Conservation (phyloP, 2,329 filamentous ascomycete species). For the Cladosporium sp. region DNA sequence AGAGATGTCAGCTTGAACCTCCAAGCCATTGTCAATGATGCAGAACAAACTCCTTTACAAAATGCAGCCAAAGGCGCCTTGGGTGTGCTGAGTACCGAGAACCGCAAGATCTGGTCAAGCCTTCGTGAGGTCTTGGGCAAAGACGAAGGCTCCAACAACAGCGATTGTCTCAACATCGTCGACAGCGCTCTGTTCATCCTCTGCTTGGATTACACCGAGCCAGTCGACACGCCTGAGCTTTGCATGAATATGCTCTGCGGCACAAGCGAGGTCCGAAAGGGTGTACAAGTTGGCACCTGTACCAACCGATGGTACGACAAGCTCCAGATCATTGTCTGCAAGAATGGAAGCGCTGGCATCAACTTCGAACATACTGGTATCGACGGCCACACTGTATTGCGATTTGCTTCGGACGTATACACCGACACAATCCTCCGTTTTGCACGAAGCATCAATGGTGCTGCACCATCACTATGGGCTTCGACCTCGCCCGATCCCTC, state of each 20-base stretch:
- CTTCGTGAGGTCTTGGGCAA: constrained; percentile 83
- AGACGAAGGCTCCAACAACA: constrained; percentile 88
- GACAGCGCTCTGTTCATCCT: constrained; percentile 92
- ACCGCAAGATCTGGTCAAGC: constrained; percentile 93
- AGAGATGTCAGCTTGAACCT: constrained; percentile 90
- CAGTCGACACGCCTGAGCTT: constrained; percentile 75
- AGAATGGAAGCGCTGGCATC: constrained; percentile 97
- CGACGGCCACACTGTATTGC: constrained; percentile 92
- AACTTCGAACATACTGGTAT: constrained; percentile 99
- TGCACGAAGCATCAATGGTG: constrained; percentile 90
- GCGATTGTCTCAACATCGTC: constrained; percentile 92
- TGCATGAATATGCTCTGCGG: constrained; percentile 99
- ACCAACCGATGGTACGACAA: constrained; percentile 99
- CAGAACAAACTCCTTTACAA: constrained; percentile 83
- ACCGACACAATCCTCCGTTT: constrained; percentile 97
- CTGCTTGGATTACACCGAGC: constrained; percentile 90
- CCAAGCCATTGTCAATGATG: constrained; percentile 89
- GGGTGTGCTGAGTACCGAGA: constrained; percentile 93
- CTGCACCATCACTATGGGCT: constrained; percentile 88
- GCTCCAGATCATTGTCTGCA: constrained; percentile 97
- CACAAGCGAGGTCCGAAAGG: constrained; percentile 85
- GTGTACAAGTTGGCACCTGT: constrained; percentile 95
- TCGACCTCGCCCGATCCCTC: constrained; percentile 88
- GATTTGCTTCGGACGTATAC: constrained; percentile 94
- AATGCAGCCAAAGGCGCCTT: constrained; percentile 94